Evolutionary conservation across 2,329 filamentous ascomycete genomes (phyloP).

Genomic region (Pestalotiopsis fici): DNA sequence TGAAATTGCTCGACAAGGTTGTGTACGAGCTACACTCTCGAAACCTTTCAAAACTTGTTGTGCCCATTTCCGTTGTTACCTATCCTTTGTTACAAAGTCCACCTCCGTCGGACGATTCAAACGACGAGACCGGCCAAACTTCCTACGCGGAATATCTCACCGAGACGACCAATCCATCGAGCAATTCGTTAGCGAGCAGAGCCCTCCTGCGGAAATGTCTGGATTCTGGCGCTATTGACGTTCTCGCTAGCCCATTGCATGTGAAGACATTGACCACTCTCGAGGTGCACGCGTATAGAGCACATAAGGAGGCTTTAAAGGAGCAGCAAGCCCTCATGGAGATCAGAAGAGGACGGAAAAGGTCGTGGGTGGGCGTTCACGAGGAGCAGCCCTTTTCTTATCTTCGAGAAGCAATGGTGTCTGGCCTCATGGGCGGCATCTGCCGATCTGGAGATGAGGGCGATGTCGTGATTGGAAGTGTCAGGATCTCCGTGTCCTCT

Average conservation of each 20-base stretch:
- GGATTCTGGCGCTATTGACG: slow-evolving; percentile 84
- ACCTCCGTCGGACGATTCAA: slow-evolving; percentile 30
- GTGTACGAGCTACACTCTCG: slow-evolving; percentile 59
- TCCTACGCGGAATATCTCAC: slow-evolving; percentile 24
- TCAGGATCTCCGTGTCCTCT: slow-evolving; percentile 67
- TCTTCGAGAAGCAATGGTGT: slow-evolving; percentile 90
- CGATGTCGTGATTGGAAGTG: slow-evolving; percentile 63
- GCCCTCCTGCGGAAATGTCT: slow-evolving; percentile 69
- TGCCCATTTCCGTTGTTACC: slow-evolving; percentile 56
- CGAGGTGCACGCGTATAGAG: slow-evolving; percentile 81
- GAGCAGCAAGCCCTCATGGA: slow-evolving; percentile 74
- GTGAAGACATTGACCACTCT: slow-evolving; percentile 73
- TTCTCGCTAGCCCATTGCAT: slow-evolving; percentile 78
- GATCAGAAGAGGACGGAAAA: slow-evolving; percentile 74
- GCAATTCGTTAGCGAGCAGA: slow-evolving; percentile 38
- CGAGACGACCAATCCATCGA: slow-evolving; percentile 25
- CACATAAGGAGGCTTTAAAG: slow-evolving; percentile 73
- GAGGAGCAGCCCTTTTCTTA: slow-evolving; percentile 88
- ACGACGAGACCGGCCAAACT: slow-evolving; percentile 19
- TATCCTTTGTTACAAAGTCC: slow-evolving; percentile 30
- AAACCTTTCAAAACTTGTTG: slow-evolving; percentile 56
- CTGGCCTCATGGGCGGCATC: slow-evolving; percentile 84
- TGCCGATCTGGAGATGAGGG: slow-evolving; percentile 68
- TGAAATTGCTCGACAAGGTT: slow-evolving; percentile 56
- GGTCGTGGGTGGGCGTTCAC: slow-evolving; percentile 88